These are phyloP conservation scores for Kodamaea jinghongensis DNA, from an alignment of 805 yeast species.

Conservation along the genomic window DNA sequence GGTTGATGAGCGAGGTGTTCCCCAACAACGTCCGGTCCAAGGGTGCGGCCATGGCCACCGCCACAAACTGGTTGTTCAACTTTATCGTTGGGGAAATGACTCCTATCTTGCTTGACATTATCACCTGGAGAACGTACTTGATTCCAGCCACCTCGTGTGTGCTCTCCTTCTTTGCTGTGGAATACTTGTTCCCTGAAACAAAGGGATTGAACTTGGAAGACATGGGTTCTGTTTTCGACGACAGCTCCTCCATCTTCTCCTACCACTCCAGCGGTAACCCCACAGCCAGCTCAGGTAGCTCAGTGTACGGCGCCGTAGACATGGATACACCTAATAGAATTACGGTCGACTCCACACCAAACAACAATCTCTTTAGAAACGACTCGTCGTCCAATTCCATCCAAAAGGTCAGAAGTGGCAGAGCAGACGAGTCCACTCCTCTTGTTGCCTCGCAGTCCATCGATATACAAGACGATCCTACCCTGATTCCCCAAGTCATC, in stretches of 20 bases:
- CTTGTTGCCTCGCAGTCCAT: slow-evolving; percentile 21
- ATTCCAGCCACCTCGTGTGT: slow-evolving; percentile 79
- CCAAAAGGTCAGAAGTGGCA: too few relatives aligned
- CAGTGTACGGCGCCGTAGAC: slow-evolving; percentile 8
- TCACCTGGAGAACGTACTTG: slow-evolving; percentile 77
- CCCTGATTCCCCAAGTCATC: slow-evolving; percentile 26
- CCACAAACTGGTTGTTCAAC: slow-evolving; percentile 91
- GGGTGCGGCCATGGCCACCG: slow-evolving; percentile 88
- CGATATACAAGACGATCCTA: slow-evolving; percentile 29
- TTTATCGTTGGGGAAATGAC: slow-evolving; percentile 91
- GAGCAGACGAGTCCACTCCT: neutral
- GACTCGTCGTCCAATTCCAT: neutral
- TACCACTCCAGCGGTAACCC: slow-evolving; percentile 34
- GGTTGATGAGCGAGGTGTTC: slow-evolving; percentile 85
- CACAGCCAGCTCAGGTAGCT: slow-evolving; percentile 3
- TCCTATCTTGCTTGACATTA: slow-evolving; percentile 74
- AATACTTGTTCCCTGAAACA: slow-evolving; percentile 80
- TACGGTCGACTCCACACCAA: slow-evolving; percentile 2
- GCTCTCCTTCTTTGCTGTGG: slow-evolving; percentile 69
- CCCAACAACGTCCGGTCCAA: slow-evolving; percentile 83
- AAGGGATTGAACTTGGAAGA: slow-evolving; percentile 87
- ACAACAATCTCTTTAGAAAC: slow-evolving; percentile 7
- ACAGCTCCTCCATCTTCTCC: slow-evolving; percentile 40
- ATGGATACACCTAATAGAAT: slow-evolving; percentile 6
- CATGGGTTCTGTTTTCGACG: slow-evolving; percentile 89